These are phyloP conservation scores for Pichiaceae sp. DNA, from an alignment of 1,139 yeast genomes.

Conservation along the genomic window DNA sequence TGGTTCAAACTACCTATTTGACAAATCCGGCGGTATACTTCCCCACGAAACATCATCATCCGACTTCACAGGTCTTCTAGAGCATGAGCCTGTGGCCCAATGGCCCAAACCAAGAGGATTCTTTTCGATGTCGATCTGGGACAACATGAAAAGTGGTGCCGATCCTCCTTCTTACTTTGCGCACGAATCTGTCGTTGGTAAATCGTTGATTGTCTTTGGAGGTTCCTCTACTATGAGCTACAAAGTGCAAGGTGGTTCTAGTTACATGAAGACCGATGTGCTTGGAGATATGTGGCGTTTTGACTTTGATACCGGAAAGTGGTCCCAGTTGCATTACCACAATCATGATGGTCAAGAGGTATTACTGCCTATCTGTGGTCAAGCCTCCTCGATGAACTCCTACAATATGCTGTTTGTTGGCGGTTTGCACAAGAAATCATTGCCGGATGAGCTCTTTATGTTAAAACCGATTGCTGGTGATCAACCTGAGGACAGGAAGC, in stretches of 20 bases:
- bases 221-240: constrained; percentile 29
- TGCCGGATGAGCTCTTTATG: constrained; percentile 2
- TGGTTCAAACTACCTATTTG: constrained; percentile 11
- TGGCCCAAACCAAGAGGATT: constrained; percentile 27
- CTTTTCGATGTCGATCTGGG: constrained; percentile 9
- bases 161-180: not conserved
- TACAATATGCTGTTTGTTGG: constrained; percentile 21
- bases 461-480: not conserved
- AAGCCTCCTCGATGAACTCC: constrained; percentile 15
- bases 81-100: constrained; percentile 11
- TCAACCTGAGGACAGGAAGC: not conserved
- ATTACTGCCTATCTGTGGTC: constrained; percentile 19
- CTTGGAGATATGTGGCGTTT: constrained; percentile 42
- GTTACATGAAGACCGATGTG: constrained; percentile 18
- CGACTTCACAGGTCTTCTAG: constrained; percentile 19
- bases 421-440: constrained; percentile 18
- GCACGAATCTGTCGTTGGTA: not conserved
- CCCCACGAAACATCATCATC: not conserved
- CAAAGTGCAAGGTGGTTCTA: constrained; percentile 7
- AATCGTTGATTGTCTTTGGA: constrained; percentile 28
- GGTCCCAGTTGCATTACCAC: constrained; percentile 22
- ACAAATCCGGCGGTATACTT: constrained; percentile 3
- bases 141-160: constrained; percentile 6
- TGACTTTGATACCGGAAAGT: constrained; percentile 30
- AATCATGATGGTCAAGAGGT: constrained; percentile 2